Percentiles rank a stretch among this genome's conserved stretches.
Evolutionary conservation across 2,329 filamentous ascomycete genomes (phyloP).

Genomic region (Didymella glomerata): DNA sequence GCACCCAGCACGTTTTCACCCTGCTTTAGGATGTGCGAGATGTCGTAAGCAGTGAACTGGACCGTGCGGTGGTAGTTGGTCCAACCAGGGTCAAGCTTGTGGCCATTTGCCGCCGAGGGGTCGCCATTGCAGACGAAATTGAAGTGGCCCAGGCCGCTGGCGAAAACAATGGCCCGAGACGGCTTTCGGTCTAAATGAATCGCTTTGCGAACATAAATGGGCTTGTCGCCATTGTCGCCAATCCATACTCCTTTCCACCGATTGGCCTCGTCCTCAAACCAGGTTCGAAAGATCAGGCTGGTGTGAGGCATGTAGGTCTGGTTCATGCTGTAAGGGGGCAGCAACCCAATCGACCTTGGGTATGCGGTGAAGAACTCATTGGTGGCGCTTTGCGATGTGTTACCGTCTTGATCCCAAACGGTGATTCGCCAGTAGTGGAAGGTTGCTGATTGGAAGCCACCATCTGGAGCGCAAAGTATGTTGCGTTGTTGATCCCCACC

Average conservation of each 20-base stretch:
- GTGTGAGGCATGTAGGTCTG: slow-evolving; percentile 56
- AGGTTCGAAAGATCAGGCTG: slow-evolving; percentile 54
- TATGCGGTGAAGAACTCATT: slow-evolving; percentile 55
- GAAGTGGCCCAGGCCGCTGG: slow-evolving; percentile 54
- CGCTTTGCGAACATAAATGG: slow-evolving; percentile 51
- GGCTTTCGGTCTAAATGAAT: slow-evolving; percentile 44
- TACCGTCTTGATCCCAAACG: slow-evolving; percentile 49
- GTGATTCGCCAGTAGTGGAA: slow-evolving; percentile 52
- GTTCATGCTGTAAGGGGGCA: slow-evolving; percentile 56
- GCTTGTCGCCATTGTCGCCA: slow-evolving; percentile 53
- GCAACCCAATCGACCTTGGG: slow-evolving; percentile 43
- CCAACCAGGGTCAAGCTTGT: slow-evolving; percentile 48
- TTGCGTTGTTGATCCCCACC: slow-evolving; percentile 37
- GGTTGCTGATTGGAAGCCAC: slow-evolving; percentile 50
- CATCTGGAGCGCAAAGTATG: slow-evolving; percentile 38
- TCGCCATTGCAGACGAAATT: slow-evolving; percentile 51
- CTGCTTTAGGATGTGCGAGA: slow-evolving; percentile 45
- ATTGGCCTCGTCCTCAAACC: slow-evolving; percentile 54
- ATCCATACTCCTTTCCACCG: slow-evolving; percentile 55
- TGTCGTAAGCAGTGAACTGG: slow-evolving; percentile 56
- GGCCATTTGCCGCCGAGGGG: slow-evolving; percentile 44
- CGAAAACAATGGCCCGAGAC: slow-evolving; percentile 47
- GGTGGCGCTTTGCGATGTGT: slow-evolving; percentile 30
- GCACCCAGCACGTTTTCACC: slow-evolving; percentile 51
- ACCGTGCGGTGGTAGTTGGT: slow-evolving; percentile 54